Conservation (phyloP, 768 basidiomycete genomes). For the Hericium coralloides region DNA sequence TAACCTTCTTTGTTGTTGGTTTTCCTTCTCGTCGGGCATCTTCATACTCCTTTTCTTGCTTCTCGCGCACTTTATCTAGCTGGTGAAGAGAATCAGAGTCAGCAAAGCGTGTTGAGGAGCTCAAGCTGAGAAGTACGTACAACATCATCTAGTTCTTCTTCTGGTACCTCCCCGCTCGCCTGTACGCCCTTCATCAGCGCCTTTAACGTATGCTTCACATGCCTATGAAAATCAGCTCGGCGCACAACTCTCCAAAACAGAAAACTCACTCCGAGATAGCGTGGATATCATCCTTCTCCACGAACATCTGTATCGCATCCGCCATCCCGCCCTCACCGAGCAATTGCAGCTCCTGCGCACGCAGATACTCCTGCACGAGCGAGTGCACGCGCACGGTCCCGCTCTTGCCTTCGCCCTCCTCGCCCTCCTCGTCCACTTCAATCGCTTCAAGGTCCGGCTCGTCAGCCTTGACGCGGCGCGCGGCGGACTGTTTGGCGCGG, state of each 20-base stretch:
- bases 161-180: conserved; percentile 56
- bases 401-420: conserved; percentile 28
- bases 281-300: conserved; percentile 95
- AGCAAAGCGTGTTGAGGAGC: neutral
- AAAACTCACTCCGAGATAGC: conserved; percentile 74
- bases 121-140: conserved; percentile 29
- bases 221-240: conserved; percentile 31
- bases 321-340: conserved; percentile 86
- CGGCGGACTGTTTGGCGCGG: conserved; percentile 58
- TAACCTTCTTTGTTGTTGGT: neutral
- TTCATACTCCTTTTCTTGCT: conserved; percentile 54
- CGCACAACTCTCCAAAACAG: neutral
- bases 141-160: conserved; percentile 66
- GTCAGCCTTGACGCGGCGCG: conserved; percentile 55
- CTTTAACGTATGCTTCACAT: conserved; percentile 53
- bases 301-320: conserved; percentile 90
- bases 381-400: conserved; percentile 79
- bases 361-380: conserved; percentile 85
- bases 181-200: conserved; percentile 59
- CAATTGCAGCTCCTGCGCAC: conserved; percentile 88
- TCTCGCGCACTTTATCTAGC: conserved; percentile 64
- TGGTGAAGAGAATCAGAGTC: conserved; percentile 17
- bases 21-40: conserved; percentile 33
- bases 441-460: conserved; percentile 54
- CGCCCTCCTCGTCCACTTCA: conserved; percentile 35